Evolutionary conservation across 345 rosid genomes (phyloP).

Genomic region (Camelina sativa): DNA sequence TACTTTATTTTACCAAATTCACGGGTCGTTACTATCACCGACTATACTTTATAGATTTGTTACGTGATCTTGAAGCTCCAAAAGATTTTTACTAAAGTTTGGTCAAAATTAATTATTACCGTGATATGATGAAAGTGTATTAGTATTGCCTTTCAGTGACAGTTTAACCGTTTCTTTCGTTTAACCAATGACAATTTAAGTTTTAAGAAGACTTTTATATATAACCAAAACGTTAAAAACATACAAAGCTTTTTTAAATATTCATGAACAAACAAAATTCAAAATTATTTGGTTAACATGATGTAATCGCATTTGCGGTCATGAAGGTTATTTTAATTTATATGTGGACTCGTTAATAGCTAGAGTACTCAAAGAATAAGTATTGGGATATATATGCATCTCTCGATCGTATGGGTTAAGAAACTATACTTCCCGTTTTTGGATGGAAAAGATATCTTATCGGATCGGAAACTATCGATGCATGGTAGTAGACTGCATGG

Average conservation of each 20-base stretch:
- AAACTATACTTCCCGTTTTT: too few relatives aligned
- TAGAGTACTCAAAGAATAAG: too few relatives aligned
- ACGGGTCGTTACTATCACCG: constrained; percentile 24
- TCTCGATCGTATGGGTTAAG: too few relatives aligned
- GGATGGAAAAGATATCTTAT: too few relatives aligned
- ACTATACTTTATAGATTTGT: constrained; percentile 44
- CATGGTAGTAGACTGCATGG: too few relatives aligned
- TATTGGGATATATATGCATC: too few relatives aligned
- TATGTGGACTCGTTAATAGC: too few relatives aligned
- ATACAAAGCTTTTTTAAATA: not conserved
- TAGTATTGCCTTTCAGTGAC: not conserved
- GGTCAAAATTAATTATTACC: constrained; percentile 40
- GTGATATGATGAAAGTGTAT: constrained; percentile 20
- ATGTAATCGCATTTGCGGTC: too few relatives aligned
- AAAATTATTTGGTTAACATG: not conserved
- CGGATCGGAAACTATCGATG: too few relatives aligned
- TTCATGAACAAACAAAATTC: not conserved
- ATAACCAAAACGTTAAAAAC: not conserved
- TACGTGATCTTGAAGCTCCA: constrained; percentile 42
- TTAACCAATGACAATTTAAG: not conserved
- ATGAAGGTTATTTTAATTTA: too few relatives aligned
- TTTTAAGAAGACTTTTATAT: not conserved
- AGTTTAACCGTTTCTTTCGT: not conserved
- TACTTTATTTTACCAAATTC: constrained; percentile 28
- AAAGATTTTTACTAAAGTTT: constrained; percentile 22